Evolutionary conservation across 805 yeast genomes (phyloP).

Genomic region (Ogataea haglerorum): DNA sequence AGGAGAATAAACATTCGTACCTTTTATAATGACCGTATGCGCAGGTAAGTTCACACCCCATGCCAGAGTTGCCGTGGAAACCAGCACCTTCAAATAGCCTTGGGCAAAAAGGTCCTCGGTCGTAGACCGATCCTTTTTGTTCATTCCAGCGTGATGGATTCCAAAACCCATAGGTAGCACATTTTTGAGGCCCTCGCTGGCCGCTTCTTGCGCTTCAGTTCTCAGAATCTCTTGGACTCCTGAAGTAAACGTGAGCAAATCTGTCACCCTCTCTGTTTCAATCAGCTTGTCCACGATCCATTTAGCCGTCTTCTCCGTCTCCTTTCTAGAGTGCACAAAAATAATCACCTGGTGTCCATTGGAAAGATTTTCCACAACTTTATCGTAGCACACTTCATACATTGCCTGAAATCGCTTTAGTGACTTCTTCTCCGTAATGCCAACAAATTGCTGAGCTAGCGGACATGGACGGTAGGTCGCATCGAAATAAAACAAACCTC

Average conservation of each 20-base stretch:
- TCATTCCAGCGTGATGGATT: conserved; percentile 88
- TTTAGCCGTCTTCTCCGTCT: conserved; percentile 79
- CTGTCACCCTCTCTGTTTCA: conserved; percentile 50
- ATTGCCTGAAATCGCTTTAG: conserved; percentile 74
- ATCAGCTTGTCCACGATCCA: conserved; percentile 61
- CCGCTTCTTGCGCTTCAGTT: conserved; percentile 57
- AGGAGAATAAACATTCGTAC: conserved; percentile 92
- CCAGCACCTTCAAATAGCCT: conserved; percentile 77
- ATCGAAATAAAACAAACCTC: conserved; percentile 78
- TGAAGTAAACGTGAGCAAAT: conserved; percentile 42
- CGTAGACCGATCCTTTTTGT: conserved; percentile 65
- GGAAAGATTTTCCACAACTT: conserved; percentile 57
- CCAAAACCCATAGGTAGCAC: conserved; percentile 74
- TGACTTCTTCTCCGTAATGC: conserved; percentile 80
- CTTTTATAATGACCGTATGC: conserved; percentile 88
- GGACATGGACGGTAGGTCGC: conserved; percentile 90
- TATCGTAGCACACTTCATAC: conserved; percentile 88
- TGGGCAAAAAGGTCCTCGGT: conserved; percentile 87
- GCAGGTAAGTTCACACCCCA: conserved; percentile 98
- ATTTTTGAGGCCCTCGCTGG: conserved; percentile 52
- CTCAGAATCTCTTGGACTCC: conserved; percentile 62
- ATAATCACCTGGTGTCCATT: conserved; percentile 78
- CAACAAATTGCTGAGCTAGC: conserved; percentile 80
- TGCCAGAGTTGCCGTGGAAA: conserved; percentile 90
- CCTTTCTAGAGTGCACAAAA: conserved; percentile 93